phyloP scores from a whole-genome alignment of 257 asterid genomes.

The Scutellaria galericulata region DNA sequence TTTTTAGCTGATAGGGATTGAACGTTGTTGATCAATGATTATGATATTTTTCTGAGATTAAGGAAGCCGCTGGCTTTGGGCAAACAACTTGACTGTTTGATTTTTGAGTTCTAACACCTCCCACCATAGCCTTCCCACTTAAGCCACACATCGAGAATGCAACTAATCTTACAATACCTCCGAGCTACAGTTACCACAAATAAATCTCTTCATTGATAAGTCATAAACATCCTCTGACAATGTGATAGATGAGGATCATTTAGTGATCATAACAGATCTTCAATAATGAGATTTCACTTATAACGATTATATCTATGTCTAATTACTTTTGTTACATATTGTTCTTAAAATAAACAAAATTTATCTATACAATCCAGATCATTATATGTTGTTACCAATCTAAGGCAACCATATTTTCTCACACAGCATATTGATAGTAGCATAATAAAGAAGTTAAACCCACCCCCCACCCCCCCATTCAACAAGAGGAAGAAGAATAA shows the following conservation, averaged over 20 bases:
- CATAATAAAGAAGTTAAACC: neutral
- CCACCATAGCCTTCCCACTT: constrained; percentile 1
- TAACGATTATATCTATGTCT: neutral
- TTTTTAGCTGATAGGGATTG: no score
- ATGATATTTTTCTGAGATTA: neutral
- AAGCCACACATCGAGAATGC: neutral
- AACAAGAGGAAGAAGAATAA: neutral
- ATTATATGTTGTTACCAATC: constrained; percentile 5
- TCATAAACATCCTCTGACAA: constrained; percentile 7
- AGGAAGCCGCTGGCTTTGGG: neutral
- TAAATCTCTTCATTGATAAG: neutral
- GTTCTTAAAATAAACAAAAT: neutral
- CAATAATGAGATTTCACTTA: neutral
- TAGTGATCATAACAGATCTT: constrained; percentile 9
- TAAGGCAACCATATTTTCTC: constrained; percentile 19
- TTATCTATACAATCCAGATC: neutral
- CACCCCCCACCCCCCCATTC: neutral
- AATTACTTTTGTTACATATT: neutral
- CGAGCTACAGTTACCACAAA: neutral
- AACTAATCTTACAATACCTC: neutral
- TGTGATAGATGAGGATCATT: neutral
- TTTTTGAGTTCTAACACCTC: neutral
- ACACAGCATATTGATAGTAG: neutral
- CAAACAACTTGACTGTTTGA: neutral
- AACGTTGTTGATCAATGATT: no score